Evolutionary conservation across 1,284 basidiomycete species (phyloP).

Genomic region (Somion occarium): DNA sequence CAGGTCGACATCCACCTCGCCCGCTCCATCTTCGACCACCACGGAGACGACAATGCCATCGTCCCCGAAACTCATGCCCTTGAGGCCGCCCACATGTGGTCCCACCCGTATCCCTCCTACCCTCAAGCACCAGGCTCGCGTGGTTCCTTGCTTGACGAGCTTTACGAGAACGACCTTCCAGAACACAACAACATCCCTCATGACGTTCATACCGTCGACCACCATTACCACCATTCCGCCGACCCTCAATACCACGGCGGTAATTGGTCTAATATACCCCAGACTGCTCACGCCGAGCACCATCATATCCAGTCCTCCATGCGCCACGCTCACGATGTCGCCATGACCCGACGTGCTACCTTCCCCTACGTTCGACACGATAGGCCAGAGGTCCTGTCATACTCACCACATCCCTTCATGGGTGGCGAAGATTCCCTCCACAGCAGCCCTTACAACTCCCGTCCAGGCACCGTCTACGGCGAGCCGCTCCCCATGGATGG

Average conservation of each 20-base stretch:
- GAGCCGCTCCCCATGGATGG: slow-evolving; percentile 36
- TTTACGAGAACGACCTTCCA: slow-evolving; percentile 44
- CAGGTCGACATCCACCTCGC: slow-evolving; percentile 41
- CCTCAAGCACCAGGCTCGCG: slow-evolving; percentile 34
- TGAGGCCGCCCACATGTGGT: slow-evolving; percentile 28
- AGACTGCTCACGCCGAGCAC: slow-evolving; percentile 29
- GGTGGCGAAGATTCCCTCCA: slow-evolving; percentile 25
- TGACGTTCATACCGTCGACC: slow-evolving; percentile 28
- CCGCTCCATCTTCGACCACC: slow-evolving; percentile 47
- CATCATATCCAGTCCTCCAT: slow-evolving; percentile 20
- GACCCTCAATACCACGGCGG: slow-evolving; percentile 30
- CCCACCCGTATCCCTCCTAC: slow-evolving; percentile 26
- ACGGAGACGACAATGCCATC: slow-evolving; percentile 36
- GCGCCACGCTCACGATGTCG: slow-evolving; percentile 38
- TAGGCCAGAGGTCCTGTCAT: slow-evolving; percentile 38
- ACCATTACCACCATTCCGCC: slow-evolving; percentile 24
- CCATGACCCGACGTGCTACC: slow-evolving; percentile 58
- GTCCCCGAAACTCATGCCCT: slow-evolving; percentile 33
- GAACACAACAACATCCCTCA: slow-evolving; percentile 37
- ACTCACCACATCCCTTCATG: slow-evolving; percentile 29
- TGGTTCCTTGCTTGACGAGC: slow-evolving; percentile 60
- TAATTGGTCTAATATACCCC: slow-evolving; percentile 28
- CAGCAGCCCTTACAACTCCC: slow-evolving; percentile 28
- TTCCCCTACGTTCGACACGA: slow-evolving; percentile 72
- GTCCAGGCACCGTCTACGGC: slow-evolving; percentile 35